phyloP scores from a whole-genome alignment of 805 yeast genomes.

The Cyberlindnera mycetangii region DNA sequence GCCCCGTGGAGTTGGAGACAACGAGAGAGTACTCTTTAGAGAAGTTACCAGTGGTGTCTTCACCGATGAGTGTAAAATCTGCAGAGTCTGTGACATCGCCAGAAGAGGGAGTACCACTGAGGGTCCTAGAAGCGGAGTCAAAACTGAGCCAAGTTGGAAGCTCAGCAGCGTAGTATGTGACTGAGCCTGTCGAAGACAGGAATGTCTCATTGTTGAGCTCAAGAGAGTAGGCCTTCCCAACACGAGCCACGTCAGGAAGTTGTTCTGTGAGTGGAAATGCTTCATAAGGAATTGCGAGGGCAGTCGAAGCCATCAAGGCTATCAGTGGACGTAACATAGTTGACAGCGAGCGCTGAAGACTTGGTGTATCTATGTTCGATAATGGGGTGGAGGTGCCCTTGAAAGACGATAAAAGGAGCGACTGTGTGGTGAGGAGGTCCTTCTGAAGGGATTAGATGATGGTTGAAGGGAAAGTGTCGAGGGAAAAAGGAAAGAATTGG shows the following conservation, averaged over 20 bases:
- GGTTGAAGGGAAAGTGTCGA: neutral
- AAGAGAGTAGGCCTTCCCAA: conserved; percentile 58
- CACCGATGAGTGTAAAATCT: conserved; percentile 62
- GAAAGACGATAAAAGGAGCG: neutral
- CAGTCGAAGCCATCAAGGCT: conserved; percentile 5
- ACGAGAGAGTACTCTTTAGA: conserved; percentile 54
- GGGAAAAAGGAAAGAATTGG: conserved; percentile 2
- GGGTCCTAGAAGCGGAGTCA: conserved; percentile 55
- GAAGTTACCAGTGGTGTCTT: conserved; percentile 55
- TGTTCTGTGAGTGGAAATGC: conserved; percentile 83
- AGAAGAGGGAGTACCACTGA: conserved; percentile 64
- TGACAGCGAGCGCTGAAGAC: too few species aligned
- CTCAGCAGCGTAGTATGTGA: conserved; percentile 53
- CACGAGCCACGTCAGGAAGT: conserved; percentile 83
- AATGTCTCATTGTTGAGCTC: conserved; percentile 71
- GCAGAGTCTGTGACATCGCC: conserved; percentile 44
- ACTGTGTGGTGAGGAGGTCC: neutral
- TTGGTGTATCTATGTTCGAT: too few species aligned
- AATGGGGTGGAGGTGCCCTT: too few species aligned
- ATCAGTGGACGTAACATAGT: conserved; percentile 2
- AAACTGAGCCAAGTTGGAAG: conserved; percentile 81
- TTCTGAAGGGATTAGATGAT: neutral
- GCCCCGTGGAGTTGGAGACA: conserved; percentile 56
- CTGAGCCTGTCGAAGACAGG: conserved; percentile 39
- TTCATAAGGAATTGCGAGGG: conserved; percentile 45